phyloP scores from a whole-genome alignment of 2,329 filamentous ascomycete species.

The Fusarium pseudoanthophilum region DNA sequence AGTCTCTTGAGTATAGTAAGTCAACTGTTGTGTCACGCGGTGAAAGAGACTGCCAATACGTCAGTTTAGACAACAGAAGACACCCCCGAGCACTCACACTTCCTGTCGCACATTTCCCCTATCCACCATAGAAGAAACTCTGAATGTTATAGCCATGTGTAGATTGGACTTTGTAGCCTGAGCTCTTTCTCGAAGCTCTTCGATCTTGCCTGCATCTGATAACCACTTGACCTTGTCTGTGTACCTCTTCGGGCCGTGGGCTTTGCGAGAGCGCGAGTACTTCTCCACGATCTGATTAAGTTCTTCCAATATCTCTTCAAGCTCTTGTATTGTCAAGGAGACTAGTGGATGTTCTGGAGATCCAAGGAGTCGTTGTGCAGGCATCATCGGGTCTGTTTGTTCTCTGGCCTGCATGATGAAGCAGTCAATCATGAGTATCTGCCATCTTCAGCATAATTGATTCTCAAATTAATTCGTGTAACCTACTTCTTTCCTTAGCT shows the following conservation, averaged over 20 bases:
- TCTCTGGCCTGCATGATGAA: conserved; percentile 10
- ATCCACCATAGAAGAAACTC: conserved; percentile 2
- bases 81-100: conserved; percentile 15
- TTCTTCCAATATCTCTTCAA: background rate
- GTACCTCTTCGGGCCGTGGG: background rate
- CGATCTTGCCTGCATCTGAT: background rate
- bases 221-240: conserved; percentile 20
- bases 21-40: background rate
- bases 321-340: background rate
- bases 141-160: background rate
- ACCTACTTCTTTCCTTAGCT: background rate
- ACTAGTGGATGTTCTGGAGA: conserved; percentile 1
- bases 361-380: background rate
- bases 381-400: background rate
- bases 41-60: background rate
- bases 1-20: background rate
- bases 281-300: background rate
- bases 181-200: conserved; percentile 12
- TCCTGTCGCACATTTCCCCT: conserved; percentile 6
- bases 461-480: fast-evolving
- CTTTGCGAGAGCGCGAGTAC: background rate
- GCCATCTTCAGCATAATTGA: fast-evolving
- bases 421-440: conserved; percentile 20
- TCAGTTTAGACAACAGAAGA: background rate
- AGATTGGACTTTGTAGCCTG: background rate